Evolutionary conservation across 495 filamentous ascomycete species (phyloP).

Genomic region (Amphirosellinia nigrospora): DNA sequence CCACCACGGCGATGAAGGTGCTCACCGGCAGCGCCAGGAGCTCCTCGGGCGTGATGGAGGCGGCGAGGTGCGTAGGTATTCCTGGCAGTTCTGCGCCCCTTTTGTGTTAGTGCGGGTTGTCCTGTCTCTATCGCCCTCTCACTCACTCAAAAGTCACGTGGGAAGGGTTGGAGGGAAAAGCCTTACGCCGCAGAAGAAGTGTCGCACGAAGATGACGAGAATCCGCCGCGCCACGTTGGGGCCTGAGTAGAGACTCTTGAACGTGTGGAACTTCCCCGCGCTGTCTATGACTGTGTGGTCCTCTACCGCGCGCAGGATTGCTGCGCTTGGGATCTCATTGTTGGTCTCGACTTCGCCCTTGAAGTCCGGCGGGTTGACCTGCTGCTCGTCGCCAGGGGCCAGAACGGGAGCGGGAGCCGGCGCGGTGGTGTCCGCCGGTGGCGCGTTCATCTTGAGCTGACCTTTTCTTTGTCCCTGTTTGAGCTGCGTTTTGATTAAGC

Average conservation of each 20-base stretch:
- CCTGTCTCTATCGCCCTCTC: neutral
- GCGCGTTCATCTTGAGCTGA: neutral
- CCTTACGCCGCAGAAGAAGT: slow-evolving; percentile 90
- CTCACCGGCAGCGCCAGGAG: slow-evolving; percentile 60
- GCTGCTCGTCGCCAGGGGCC: slow-evolving; percentile 1
- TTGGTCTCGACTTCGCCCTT: slow-evolving; percentile 53
- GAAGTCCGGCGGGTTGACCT: slow-evolving; percentile 48
- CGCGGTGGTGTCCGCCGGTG: neutral
- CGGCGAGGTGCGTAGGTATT: slow-evolving; percentile 72
- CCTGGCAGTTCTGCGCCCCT: slow-evolving; percentile 66
- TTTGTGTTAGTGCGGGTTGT: too few relatives aligned
- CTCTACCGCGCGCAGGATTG: slow-evolving; percentile 56
- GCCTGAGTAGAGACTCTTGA: slow-evolving; percentile 71
- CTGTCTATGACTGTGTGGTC: slow-evolving; percentile 67
- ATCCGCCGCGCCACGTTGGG: slow-evolving; percentile 61
- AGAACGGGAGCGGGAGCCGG: neutral
- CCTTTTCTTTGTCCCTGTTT: neutral
- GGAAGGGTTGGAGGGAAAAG: slow-evolving; percentile 3
- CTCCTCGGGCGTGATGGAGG: slow-evolving; percentile 61
- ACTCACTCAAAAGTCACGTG: too few relatives aligned
- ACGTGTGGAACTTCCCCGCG: slow-evolving; percentile 65
- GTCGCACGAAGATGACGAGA: slow-evolving; percentile 80
- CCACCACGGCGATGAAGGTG: slow-evolving; percentile 75
- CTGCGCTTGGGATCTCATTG: slow-evolving; percentile 59
- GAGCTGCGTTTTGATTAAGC: neutral